Evolutionary conservation across 139 green algal genomes (phyloP), one percentile per base, ranked within the genome.

Genomic region (Coelastrella sp.): DNA sequence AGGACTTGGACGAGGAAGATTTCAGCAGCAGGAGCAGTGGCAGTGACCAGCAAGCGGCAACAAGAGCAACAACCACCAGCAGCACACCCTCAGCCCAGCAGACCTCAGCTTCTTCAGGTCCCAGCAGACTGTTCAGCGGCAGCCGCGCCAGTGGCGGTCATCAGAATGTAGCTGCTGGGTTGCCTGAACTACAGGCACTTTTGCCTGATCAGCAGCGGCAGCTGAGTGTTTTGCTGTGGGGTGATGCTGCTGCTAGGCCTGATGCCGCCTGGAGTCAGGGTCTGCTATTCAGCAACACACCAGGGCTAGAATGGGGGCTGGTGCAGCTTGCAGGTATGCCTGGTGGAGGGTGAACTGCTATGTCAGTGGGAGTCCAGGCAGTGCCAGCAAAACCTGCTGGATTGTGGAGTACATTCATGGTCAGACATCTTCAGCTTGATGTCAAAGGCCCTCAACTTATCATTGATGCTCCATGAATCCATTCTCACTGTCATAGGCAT

Each of bases 291-390:
- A 61, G 59, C n/a, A 68, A 35, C 22, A 79, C 65, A 56, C 83
- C 83, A 14, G 83, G 83, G 25, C 65, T 88, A 65, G 65, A 66
- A 35, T 88, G 83, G 83, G 83, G 83, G 6, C 65, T 88, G 83
- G 83, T 79, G 25, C 83, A 88, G 65, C 58, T 74, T 20, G 58
- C 80, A 85, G 80, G 80, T 85, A n/a, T 24, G 75, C 65, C 35
- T 49, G 35, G 35, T 49, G 35, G 35, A 49, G 35, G 1, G 35
- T 49, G 35, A 49, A 49, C 35, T 49, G 35, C 35, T 49, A 49
- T 49, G 35, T 49, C 35, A 49, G 35, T 49, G 35, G 35, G 35
- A 49, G 35, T 49, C 35, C 35, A 49, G 35, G 35, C 35, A 49
- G 35, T 49, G 35, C 35, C 35, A 49, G 35, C 35, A 49, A 49